Evolutionary conservation across 2,329 filamentous ascomycete genomes (phyloP), one percentile per base, ranked within the genome.

Genomic region (Trichoderma brevicompactum): DNA sequence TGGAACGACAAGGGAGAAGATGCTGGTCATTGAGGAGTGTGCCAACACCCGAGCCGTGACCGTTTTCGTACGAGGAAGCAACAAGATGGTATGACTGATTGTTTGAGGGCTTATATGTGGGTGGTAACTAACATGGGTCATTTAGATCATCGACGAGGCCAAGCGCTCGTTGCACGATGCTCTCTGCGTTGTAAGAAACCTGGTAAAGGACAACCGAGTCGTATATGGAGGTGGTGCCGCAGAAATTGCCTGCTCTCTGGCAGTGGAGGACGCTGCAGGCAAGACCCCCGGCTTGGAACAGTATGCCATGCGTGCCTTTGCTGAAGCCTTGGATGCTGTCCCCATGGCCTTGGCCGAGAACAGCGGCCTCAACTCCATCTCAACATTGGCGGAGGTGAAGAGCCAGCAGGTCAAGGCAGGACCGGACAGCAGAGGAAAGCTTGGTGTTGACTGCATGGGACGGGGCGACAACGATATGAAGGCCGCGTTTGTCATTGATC

Each of bases 11-110:
- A 87, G 95, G 75, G 95, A 99, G 81, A 98, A 99, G 87, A 99
- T 99, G 95, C 84, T 99, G 72, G 92, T 99, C 65, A 99, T 99
- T 73, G 96, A 99, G 81, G 95, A 99, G 81, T 99, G 95, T 76
- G 95, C 96, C 74, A 99, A 99, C 82, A 97, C 92, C 66, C 86
- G 95, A 73, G 95, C 95, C 50, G 96, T 99, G 67, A 99, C 95
- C 2, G 89, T 96, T 64, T 99, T 99, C 78, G 92, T 99, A 67
- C 87, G 95, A 74, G 95, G 95, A 74, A 96, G 93, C 84, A 99
- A 99, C 87, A 99, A 98, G 85, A 99, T 99, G 95, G 92, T 94
- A 79, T 76, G 85, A 79, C 17, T 9, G 2, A 10, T 34, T 32
- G 6, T 50, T 7, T n/a, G 6, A 9, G 8, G 1, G 1, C 36